Base-by-base conservation (phyloP, 2,329 filamentous ascomycete species). In the Sporothrix luriei region DNA sequence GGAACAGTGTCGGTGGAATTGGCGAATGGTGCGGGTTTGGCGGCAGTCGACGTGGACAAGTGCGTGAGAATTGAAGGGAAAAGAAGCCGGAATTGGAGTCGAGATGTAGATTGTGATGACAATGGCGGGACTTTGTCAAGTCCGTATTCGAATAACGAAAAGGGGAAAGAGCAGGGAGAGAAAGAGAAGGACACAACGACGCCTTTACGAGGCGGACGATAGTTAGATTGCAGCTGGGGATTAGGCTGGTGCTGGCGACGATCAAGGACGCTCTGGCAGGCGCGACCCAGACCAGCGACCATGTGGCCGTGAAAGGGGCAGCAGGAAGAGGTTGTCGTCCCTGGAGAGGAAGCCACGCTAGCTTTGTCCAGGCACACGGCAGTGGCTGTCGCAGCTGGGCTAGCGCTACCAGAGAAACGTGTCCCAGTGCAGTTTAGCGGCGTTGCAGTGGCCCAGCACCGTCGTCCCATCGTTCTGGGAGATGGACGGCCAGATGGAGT, bases 371-470 rank as follows among this genome's bases (percentile, higher is more conserved):
- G 55, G 57, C 38, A 26, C 21, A 62, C 57, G 57, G 57, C 52
- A 26, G 19, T 21, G 46, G 66, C 52, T 55, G 66, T 33, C 46
- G 52, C 61, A 64, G 61, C 61, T 49, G 61, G 14, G 61, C 26
- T 24, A 38, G 26, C 62, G 46, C 46, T 38, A 33, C 19, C 29
- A 26, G 19, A 52, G 11, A 33, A 33, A n/a, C 49, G 26, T 4
- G 68, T 57, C 72, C 69, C 67, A 72, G 71, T 69, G 64, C 55
- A 66, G 72, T 72, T 68, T 73, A 73, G 72, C 71, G 71, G 65
- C 68, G 68, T 70, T 65, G 66, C 66, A 71, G 66, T 55, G 46
- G 51, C 16, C 19, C 57, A 55, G 21, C 40, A 55, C 64, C 65
- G 55, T 66, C 65, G 55, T 66, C 62, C 69, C 51, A 66, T 72